Conservation (phyloP, 305 asterid genomes). For the Rubia balearica region DNA sequence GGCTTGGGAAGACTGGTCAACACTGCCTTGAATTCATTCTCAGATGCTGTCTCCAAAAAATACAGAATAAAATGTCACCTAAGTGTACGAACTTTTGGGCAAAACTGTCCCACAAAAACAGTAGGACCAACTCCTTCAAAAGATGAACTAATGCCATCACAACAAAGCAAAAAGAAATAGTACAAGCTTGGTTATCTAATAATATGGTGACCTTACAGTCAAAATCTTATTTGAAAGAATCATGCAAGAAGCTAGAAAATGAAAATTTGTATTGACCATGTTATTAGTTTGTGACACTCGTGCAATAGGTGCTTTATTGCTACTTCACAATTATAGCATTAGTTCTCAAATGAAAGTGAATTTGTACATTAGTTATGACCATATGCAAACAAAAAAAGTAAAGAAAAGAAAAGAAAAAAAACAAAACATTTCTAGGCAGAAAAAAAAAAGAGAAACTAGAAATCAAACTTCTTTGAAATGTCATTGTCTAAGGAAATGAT, state of each 20-base stretch:
- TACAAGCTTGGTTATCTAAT: no score
- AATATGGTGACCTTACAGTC: background rate
- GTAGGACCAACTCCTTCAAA: slow-evolving; percentile 2
- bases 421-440: no score
- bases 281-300: background rate
- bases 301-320: background rate
- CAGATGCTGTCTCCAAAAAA: slow-evolving; percentile 51
- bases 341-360: background rate
- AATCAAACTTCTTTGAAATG: background rate
- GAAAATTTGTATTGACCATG: background rate
- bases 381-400: no score
- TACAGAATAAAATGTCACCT: slow-evolving; percentile 15
- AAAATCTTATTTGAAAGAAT: no score
- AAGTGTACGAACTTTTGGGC: background rate
- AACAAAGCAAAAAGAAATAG: background rate
- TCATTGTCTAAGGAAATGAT: background rate
- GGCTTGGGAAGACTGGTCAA: slow-evolving; percentile 83
- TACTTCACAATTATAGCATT: background rate
- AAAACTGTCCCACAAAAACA: background rate
- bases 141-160: background rate
- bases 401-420: no score
- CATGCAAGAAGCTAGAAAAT: no score
- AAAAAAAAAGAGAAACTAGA: background rate
- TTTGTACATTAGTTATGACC: background rate
- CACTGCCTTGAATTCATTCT: slow-evolving; percentile 70